Evolutionary conservation across 2,329 filamentous ascomycete genomes (phyloP).

Genomic region (Epicoccum nigrum): DNA sequence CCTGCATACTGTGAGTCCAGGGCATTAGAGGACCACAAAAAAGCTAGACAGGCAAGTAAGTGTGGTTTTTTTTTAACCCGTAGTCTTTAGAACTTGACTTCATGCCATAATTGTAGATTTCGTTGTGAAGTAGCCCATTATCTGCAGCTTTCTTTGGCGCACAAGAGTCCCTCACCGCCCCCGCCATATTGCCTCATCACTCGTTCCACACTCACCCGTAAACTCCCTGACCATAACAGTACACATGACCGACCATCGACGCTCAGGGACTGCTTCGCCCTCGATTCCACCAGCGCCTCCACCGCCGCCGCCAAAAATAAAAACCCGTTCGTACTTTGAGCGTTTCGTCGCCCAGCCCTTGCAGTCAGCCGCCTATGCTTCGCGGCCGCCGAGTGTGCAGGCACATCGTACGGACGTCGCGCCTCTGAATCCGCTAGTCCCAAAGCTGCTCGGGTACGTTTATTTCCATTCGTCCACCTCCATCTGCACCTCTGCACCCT

Average conservation of each 20-base stretch:
- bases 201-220: constrained; percentile 11
- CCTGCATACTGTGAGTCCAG: too few relatives aligned
- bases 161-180: constrained; percentile 13
- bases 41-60: too few relatives aligned
- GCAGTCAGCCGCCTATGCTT: constrained; percentile 54
- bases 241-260: constrained; percentile 31
- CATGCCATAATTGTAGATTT: too few relatives aligned
- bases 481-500: neutral
- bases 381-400: constrained; percentile 60
- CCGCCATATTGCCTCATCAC: constrained; percentile 4
- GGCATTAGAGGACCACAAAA: too few relatives aligned
- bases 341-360: constrained; percentile 63
- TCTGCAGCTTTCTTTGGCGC: too few relatives aligned
- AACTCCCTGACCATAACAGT: too few relatives aligned
- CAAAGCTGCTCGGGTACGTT: constrained; percentile 46
- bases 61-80: too few relatives aligned
- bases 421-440: constrained; percentile 45
- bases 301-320: constrained; percentile 43
- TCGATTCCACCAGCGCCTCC: constrained; percentile 44
- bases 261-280: constrained; percentile 22
- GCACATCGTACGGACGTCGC: constrained; percentile 48
- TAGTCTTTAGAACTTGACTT: too few relatives aligned
- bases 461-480: neutral
- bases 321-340: constrained; percentile 50
- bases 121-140: too few relatives aligned